phyloP scores from a whole-genome alignment of 2,329 filamentous ascomycete species.

The Penicillium sp. region DNA sequence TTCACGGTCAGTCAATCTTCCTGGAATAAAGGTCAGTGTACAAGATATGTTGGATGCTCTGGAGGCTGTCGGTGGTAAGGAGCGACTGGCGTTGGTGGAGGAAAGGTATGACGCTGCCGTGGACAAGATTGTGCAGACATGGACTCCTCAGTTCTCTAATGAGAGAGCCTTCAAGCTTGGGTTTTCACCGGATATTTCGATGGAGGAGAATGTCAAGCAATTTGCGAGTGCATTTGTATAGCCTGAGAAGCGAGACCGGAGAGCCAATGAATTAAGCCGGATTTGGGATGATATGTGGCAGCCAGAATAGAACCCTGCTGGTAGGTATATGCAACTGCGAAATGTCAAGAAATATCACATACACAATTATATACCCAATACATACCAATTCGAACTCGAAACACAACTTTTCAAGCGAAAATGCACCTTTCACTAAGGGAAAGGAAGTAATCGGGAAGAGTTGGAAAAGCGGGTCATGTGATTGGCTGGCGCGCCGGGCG shows the following conservation, averaged over 20 bases:
- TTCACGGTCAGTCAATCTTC: conserved; percentile 55
- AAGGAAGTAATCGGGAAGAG: conserved; percentile 38
- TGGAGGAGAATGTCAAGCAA: conserved; percentile 42
- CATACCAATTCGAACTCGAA: not conserved
- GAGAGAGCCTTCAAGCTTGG: conserved; percentile 53
- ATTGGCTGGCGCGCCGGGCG: conserved; percentile 42
- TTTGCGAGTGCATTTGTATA: conserved; percentile 37
- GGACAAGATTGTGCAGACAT: conserved; percentile 60
- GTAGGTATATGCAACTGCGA: not conserved
- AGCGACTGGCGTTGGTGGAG: conserved; percentile 53
- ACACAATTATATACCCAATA: not conserved
- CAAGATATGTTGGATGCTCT: conserved; percentile 62
- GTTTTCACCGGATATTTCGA: conserved; percentile 42
- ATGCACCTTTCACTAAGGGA: not conserved
- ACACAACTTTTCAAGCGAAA: not conserved
- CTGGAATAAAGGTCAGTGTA: conserved; percentile 57
- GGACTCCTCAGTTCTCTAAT: conserved; percentile 59
- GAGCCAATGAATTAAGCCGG: conserved; percentile 16
- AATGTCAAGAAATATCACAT: not conserved
- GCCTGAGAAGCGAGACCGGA: conserved; percentile 10
- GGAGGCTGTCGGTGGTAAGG: conserved; percentile 55
- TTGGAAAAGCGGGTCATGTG: conserved; percentile 47
- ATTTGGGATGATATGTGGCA: conserved; percentile 8
- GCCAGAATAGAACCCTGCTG: not conserved
- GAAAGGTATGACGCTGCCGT: conserved; percentile 57